These are phyloP conservation scores for Polymyxa betae DNA, from an alignment of 208 protist species.

Conservation along the genomic window DNA sequence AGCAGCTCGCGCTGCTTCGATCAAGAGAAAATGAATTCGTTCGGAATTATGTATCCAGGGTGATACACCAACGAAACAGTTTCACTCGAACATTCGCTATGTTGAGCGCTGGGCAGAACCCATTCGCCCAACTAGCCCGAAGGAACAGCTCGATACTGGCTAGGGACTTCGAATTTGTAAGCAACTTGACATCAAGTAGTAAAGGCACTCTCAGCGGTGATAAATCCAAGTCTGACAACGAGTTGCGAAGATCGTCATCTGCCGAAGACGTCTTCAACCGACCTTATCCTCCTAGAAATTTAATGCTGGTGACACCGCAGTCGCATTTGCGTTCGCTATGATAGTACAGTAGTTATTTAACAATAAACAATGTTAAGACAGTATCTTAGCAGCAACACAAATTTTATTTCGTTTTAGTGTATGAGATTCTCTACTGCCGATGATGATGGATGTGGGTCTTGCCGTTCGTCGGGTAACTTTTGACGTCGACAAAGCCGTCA, in stretches of 20 bases:
- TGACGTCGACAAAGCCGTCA: too few relatives aligned
- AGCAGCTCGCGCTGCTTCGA: constrained; percentile 13
- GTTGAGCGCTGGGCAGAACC: background rate
- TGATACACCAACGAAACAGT: constrained; percentile 27
- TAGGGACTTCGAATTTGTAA: background rate
- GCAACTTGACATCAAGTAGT: background rate
- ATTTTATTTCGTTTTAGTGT: too few relatives aligned
- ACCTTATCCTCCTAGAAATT: too few relatives aligned
- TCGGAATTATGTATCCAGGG: background rate
- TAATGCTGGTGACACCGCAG: too few relatives aligned
- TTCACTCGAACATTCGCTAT: background rate
- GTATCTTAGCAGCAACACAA: background rate
- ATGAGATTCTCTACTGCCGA: too few relatives aligned
- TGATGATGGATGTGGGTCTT: too few relatives aligned
- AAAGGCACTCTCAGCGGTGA: background rate
- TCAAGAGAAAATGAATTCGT: constrained; percentile 1
- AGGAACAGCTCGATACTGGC: constrained; percentile 43
- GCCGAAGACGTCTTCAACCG: constrained; percentile 8
- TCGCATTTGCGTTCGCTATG: too few relatives aligned
- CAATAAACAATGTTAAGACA: background rate
- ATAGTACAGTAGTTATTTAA: too few relatives aligned
- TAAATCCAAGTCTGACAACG: background rate
- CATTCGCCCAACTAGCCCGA: background rate
- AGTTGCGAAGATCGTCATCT: constrained; percentile 20
- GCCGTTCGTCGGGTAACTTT: too few relatives aligned